Evolutionary conservation across 345 rosid genomes (phyloP), one percentile per base, ranked within the genome.

Genomic region (Linum tenue): DNA sequence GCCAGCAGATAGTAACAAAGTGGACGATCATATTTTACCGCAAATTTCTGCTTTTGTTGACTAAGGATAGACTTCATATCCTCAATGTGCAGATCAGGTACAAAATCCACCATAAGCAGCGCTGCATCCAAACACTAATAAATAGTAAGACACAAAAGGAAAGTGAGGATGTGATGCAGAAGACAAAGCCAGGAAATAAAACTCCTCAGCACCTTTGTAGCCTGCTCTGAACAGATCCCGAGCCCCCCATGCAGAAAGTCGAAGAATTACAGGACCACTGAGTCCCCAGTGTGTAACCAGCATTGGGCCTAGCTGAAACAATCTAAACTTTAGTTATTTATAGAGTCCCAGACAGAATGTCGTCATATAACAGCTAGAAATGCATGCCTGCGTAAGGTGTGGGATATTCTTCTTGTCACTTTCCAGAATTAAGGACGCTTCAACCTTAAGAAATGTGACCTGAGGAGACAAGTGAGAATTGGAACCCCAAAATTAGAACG

Each of bases 271-370:
- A 0, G 97, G 98, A 58, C 96, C 98, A 72, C 97, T 92, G 44
- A 92, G 92, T 70, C 98, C 98, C 98, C 98, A 89, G 36, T 89
- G 98, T 39, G 98, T 92, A 72, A 89, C 84, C 77, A 92, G 78
- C 92, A 92, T 82, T 43, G 98, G 92, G 60, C 98, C 98, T 37
- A 76, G 79, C 98, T 92, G 76, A 68, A 64, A 37, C 60, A 39
- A 40, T 59, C 67, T 3, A 64, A 60, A 39, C 39, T 64, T 66
- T 17, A 37, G 65, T 69, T 67, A 62, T 39, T 16, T 55, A 4
- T 5, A 63, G n/a, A 57, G 31, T 60, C 37, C 5, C 38, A 12
- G 37, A 22, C 51, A 50, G 55, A 9, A 48, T 15, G 14, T 41
- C 1, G 14, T 48, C 53, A 48, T 64, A 51, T 16, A 17, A 35